A percentile compares a stretch with the other conserved stretches of the same genome.
Conservation (phyloP, 202 grass and related monocot species). For the Tripidium arundinaceum region DNA sequence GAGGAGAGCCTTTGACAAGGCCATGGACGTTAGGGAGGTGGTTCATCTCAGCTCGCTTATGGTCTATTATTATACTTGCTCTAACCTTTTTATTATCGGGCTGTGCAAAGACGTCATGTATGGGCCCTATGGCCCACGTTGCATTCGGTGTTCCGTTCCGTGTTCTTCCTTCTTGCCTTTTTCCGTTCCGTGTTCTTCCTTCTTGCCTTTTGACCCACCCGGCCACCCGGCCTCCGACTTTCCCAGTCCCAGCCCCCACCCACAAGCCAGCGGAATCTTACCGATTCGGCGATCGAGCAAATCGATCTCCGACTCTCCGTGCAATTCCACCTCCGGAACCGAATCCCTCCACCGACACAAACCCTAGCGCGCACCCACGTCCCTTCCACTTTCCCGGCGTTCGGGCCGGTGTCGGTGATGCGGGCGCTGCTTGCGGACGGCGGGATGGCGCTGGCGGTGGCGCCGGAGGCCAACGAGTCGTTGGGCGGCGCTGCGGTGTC, state of each 20-base stretch:
- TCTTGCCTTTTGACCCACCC: slow-evolving; percentile 36
- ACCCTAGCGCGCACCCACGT: slow-evolving; percentile 22
- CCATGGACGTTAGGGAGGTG: no score
- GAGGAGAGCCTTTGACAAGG: no score
- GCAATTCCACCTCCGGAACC: slow-evolving; percentile 7
- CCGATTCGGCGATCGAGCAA: slow-evolving; percentile 16
- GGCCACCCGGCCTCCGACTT: neutral
- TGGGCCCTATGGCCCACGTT: no score
- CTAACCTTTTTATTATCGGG: no score
- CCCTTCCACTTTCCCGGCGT: neutral
- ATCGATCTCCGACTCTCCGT: slow-evolving; percentile 3
- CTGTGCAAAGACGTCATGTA: no score
- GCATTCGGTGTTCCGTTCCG: no score
- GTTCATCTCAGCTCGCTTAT: no score
- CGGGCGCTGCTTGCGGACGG: slow-evolving; percentile 48
- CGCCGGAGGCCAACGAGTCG: slow-evolving; percentile 40
- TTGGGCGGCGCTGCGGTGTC: slow-evolving; percentile 2
- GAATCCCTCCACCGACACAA: slow-evolving; percentile 19
- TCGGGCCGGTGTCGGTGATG: slow-evolving; percentile 11
- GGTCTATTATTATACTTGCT: no score
- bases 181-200: neutral
- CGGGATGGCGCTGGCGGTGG: slow-evolving; percentile 46
- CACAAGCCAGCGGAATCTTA: slow-evolving; percentile 23
- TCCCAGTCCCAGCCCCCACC: neutral
- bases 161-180: no score